Evolutionary conservation across 2,329 filamentous ascomycete species (phyloP).

Genomic region (Fusarium xylarioides): DNA sequence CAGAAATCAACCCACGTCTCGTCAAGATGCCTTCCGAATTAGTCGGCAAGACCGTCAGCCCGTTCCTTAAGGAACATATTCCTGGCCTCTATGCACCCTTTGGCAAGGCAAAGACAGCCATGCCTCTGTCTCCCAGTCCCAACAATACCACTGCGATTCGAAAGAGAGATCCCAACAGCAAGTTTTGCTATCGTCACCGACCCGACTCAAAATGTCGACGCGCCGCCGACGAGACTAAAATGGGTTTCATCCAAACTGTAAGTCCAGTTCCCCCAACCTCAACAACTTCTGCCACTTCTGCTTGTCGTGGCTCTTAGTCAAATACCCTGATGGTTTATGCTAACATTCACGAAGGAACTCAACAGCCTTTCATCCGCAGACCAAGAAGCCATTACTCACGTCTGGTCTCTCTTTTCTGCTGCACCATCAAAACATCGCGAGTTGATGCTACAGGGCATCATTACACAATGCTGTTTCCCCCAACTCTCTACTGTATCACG

Average conservation of each 20-base stretch:
- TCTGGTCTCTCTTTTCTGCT: conserved; percentile 97
- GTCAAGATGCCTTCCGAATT: conserved; percentile 71
- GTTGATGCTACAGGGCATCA: conserved; percentile 94
- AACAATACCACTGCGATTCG: conserved; percentile 41
- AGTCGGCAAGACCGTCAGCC: conserved; percentile 80
- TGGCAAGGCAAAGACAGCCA: conserved; percentile 61
- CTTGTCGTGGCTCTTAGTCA: not conserved
- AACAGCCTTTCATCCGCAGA: conserved; percentile 83
- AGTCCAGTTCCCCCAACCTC: conserved; percentile 40
- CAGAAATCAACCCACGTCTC: conserved; percentile 59
- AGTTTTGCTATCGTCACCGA: conserved; percentile 94
- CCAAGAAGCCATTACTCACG: conserved; percentile 94
- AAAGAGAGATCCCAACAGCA: conserved; percentile 75
- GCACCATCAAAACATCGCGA: conserved; percentile 93
- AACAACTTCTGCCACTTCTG: not conserved
- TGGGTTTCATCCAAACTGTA: conserved; percentile 92
- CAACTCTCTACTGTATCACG: conserved; percentile 93
- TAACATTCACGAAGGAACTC: conserved; percentile 68
- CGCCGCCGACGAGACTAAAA: conserved; percentile 92
- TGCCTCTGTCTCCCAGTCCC: conserved; percentile 22
- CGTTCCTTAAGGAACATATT: conserved; percentile 91
- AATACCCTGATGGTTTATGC: not conserved
- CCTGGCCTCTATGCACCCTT: conserved; percentile 87
- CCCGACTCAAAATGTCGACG: conserved; percentile 94
- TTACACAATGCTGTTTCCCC: conserved; percentile 96